Evolutionary conservation across 2,329 filamentous ascomycete genomes (phyloP).

Genomic region (Xylariaceae sp.): DNA sequence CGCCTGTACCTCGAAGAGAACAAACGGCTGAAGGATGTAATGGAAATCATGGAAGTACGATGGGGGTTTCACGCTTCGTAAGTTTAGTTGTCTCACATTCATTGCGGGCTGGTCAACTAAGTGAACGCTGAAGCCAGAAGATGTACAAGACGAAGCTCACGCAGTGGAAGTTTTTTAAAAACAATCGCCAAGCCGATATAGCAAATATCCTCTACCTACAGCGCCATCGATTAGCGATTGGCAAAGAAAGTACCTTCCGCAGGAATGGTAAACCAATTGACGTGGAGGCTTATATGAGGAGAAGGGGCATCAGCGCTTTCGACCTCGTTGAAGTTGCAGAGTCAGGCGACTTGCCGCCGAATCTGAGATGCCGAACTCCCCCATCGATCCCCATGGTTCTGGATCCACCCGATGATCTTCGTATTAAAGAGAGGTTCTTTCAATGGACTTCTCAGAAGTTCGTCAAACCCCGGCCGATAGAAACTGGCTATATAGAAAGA

Average conservation of each 20-base stretch:
- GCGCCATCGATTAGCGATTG: conserved; percentile 30
- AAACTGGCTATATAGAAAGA: conserved; percentile 27
- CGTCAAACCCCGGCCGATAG: conserved; percentile 22
- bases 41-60: conserved; percentile 32
- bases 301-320: conserved; percentile 32
- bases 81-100: conserved; percentile 16
- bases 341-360: conserved; percentile 31
- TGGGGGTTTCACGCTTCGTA: conserved; percentile 35
- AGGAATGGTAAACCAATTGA: conserved; percentile 35
- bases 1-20: conserved; percentile 36
- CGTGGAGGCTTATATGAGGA: conserved; percentile 32
- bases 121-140: conserved; percentile 27
- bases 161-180: conserved; percentile 39
- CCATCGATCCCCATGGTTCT: conserved; percentile 24
- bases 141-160: conserved; percentile 39
- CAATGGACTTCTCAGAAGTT: conserved; percentile 30
- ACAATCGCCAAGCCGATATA: conserved; percentile 35
- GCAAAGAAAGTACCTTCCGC: conserved; percentile 33
- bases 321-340: conserved; percentile 32
- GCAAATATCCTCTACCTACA: conserved; percentile 34
- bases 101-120: conserved; percentile 15
- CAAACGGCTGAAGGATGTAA: conserved; percentile 35
- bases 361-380: conserved; percentile 32
- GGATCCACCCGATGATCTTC: conserved; percentile 29
- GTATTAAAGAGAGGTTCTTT: conserved; percentile 32